Evolutionary conservation across 1,284 basidiomycete species (phyloP), one percentile per base, ranked within the genome.

Genomic region (Cutaneotrichosporon mucoides): DNA sequence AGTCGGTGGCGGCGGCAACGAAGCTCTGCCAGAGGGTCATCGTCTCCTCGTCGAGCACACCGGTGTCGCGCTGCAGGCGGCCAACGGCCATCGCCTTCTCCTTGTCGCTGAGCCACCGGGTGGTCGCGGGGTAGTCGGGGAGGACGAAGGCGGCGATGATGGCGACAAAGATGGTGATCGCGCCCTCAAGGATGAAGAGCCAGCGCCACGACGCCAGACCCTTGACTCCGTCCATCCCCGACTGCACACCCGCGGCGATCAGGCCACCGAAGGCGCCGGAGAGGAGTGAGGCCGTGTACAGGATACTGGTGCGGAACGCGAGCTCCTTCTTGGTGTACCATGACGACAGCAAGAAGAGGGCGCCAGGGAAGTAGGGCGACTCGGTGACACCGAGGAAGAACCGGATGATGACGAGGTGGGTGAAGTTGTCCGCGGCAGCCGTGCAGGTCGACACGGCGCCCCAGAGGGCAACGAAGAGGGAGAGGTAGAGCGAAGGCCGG

Each of bases 61-160:
- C 38, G 33, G 62, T 61, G 47, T 67, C 66, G 13, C 48, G 51
- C 38, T 64, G 49, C 35, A 60, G 50, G 33, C 59, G 59, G 24
- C 40, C 10, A n/a, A 48, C 37, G 1, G 59, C 66, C 10, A 71
- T 45, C 5, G 46, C 36, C 50, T 66, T 45, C 61, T 81, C 79
- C 45, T 78, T 75, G 4, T 66, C 64, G 8, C 68, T 70, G n/a
- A 81, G 70, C 56, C 56, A 57, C 33, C 66, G 70, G 43, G 80
- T 81, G 16, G 76, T 79, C 11, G 66, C 65, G n/a, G 75, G 76
- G 65, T 68, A 76, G 63, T 76, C 71, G 50, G 76, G 76, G 44
- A 78, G 65, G 60, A 76, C 55, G 50, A 62, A 68, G 64, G 64
- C 59, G 12, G 67, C 67, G 55, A 66, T 60, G 41, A 64, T 46